Evolutionary conservation across 2,329 filamentous ascomycete species (phyloP).

Genomic region (Venturiaceae sp.): DNA sequence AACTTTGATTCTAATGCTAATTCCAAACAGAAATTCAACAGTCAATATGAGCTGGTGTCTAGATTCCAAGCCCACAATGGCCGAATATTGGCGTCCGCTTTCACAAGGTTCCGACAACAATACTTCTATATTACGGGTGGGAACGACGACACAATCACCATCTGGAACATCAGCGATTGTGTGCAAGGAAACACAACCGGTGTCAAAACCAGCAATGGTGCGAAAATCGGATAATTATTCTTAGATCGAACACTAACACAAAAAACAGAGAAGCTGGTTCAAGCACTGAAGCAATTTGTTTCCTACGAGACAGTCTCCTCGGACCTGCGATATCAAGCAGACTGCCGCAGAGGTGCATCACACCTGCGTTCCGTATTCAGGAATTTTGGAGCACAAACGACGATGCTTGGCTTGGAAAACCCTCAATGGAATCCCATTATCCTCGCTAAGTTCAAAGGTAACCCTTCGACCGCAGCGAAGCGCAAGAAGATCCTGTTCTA

Average conservation of each 20-base stretch:
- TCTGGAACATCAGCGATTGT: conserved; percentile 69
- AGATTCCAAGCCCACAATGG: conserved; percentile 79
- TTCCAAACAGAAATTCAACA: conserved; percentile 53
- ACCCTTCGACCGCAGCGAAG: conserved; percentile 51
- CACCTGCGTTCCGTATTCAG: conserved; percentile 87
- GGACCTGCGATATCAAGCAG: conserved; percentile 73
- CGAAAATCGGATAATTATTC: conserved; percentile 1
- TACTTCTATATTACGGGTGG: conserved; percentile 91
- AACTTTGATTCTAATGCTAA: conserved; percentile 13
- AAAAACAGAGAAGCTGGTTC: conserved; percentile 47
- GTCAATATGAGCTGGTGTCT: conserved; percentile 71
- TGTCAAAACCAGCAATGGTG: conserved; percentile 46
- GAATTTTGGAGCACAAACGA: conserved; percentile 78
- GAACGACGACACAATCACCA: conserved; percentile 79
- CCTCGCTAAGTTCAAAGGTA: conserved; percentile 76
- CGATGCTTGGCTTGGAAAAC: conserved; percentile 76
- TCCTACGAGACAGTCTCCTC: conserved; percentile 89
- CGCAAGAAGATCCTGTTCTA: conserved; percentile 92
- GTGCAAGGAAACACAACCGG: conserved; percentile 24
- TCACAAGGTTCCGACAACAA: conserved; percentile 58
- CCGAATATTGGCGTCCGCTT: conserved; percentile 76
- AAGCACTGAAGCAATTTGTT: conserved; percentile 70
- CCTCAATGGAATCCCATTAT: conserved; percentile 80
- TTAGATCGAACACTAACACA: neutral
- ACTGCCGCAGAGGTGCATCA: conserved; percentile 86